Evolutionary conservation across 495 filamentous ascomycete genomes (phyloP).

Genomic region (Daldinia bambusicola): DNA sequence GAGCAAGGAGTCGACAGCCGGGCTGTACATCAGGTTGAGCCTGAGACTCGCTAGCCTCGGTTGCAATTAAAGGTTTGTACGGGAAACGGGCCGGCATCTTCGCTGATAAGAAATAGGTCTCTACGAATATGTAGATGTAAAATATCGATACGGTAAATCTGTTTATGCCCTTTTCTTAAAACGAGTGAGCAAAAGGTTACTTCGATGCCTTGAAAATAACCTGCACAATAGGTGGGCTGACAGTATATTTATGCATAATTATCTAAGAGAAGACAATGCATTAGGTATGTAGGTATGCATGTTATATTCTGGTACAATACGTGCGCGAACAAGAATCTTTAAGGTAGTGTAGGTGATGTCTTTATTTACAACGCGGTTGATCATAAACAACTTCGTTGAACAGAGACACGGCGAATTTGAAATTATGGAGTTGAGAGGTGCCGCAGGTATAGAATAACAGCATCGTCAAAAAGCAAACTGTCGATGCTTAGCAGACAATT

Average conservation of each 20-base stretch:
- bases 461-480: no score
- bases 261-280: not conserved
- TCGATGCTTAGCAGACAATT: no score
- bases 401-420: not conserved
- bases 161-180: not conserved
- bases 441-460: no score
- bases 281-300: not conserved
- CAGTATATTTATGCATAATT: not conserved
- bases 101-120: not conserved
- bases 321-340: not conserved
- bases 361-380: not conserved
- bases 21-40: not conserved
- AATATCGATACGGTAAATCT: not conserved
- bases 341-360: not conserved
- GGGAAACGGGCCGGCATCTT: constrained; percentile 24
- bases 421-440: no score
- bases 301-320: no score
- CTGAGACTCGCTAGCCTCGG: constrained; percentile 4
- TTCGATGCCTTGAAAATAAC: not conserved
- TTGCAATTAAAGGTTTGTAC: not conserved
- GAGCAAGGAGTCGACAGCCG: constrained; percentile 4
- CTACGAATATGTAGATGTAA: not conserved
- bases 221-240: not conserved
- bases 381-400: not conserved
- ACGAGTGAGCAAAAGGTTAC: no score